These are phyloP conservation scores for Aaosphaeria pasadenensis DNA, from an alignment of 2,329 filamentous ascomycete species.

Conservation along the genomic window DNA sequence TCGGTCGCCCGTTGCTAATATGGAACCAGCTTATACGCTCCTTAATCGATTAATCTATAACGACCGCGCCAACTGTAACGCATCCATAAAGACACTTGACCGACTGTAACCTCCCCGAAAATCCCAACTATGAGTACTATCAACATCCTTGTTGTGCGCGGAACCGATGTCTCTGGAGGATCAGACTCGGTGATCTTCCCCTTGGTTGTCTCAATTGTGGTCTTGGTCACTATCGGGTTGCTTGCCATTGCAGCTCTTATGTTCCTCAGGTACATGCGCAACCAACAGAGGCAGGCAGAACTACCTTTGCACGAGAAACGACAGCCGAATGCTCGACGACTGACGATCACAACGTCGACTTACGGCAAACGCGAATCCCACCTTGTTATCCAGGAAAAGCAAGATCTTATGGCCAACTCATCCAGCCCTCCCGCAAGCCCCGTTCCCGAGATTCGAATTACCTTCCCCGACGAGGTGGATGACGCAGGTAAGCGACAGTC, in stretches of 20 bases:
- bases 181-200: no score
- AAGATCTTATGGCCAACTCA: conserved; percentile 73
- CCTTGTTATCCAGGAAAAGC: conserved; percentile 76
- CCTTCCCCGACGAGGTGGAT: conserved; percentile 94
- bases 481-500: conserved; percentile 74
- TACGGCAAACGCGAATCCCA: conserved; percentile 60
- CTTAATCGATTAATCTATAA: conserved; percentile 10
- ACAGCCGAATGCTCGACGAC: conserved; percentile 53
- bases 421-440: conserved; percentile 72
- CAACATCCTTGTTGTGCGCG: conserved; percentile 50
- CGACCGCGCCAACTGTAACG: conserved; percentile 12
- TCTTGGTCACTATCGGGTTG: conserved; percentile 71
- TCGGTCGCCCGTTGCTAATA: not conserved
- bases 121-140: conserved; percentile 41
- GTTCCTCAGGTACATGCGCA: conserved; percentile 67
- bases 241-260: conserved; percentile 66
- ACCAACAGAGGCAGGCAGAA: conserved; percentile 43
- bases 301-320: conserved; percentile 68
- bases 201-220: conserved; percentile 72
- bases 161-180: conserved; percentile 27
- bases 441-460: conserved; percentile 94
- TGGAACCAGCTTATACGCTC: conserved; percentile 21
- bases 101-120: conserved; percentile 7
- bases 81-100: conserved; percentile 15
- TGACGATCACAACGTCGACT: conserved; percentile 50